Percentiles rank a stretch among this genome's conserved stretches.
phyloP scores from a whole-genome alignment of 805 yeast genomes.

The Saturnispora bothae region DNA sequence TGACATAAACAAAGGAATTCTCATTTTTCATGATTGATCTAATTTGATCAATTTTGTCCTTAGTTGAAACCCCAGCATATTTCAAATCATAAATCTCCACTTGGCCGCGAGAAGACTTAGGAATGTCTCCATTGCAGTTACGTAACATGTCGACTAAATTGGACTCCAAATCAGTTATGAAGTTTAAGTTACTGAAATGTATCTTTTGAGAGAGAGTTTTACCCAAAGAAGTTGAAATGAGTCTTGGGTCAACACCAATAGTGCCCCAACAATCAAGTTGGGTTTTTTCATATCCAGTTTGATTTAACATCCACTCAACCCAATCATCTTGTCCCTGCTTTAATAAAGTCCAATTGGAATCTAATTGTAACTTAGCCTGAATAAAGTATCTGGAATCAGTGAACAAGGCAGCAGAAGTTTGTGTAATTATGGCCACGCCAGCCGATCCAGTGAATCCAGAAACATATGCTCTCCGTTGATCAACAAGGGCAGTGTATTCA shows the following conservation, averaged over 20 bases:
- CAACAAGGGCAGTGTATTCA: conserved; percentile 76
- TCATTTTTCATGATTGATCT: conserved; percentile 20
- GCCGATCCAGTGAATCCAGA: conserved; percentile 91
- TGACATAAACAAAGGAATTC: conserved; percentile 38
- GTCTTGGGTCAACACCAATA: conserved; percentile 76
- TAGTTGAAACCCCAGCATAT: conserved; percentile 32
- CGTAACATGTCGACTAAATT: conserved; percentile 74
- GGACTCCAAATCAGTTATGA: conserved; percentile 38
- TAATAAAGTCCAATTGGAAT: conserved; percentile 65
- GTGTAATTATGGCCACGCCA: conserved; percentile 79
- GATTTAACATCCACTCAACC: conserved; percentile 65
- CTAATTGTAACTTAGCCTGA: conserved; percentile 81
- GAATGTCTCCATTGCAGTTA: conserved; percentile 29
- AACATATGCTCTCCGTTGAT: conserved; percentile 73
- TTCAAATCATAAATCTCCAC: conserved; percentile 29
- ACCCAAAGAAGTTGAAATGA: conserved; percentile 45
- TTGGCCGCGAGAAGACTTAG: conserved; percentile 17
- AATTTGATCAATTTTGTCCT: conserved; percentile 28
- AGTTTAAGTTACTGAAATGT: conserved; percentile 29
- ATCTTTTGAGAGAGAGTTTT: conserved; percentile 28
- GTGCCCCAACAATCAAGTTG: conserved; percentile 19
- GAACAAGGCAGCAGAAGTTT: conserved; percentile 60
- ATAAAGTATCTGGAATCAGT: conserved; percentile 94
- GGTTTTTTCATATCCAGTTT: conserved; percentile 25
- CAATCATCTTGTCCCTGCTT: conserved; percentile 82